These are phyloP conservation scores for Ophiobolus disseminans DNA, from an alignment of 2,329 filamentous ascomycete genomes.

Conservation along the genomic window DNA sequence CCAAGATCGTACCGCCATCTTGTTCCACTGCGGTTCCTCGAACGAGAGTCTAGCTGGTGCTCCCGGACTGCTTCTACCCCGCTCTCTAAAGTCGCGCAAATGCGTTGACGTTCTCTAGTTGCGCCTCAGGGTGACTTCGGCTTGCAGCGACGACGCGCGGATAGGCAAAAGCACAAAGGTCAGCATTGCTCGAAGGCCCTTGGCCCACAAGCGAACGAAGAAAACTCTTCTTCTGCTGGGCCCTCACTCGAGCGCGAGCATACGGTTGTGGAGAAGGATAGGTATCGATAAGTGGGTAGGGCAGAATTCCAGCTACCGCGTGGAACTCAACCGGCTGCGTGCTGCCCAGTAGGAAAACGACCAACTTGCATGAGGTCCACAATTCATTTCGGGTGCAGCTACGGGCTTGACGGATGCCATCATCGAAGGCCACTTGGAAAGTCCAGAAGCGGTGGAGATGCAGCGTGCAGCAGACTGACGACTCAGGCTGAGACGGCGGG, in stretches of 20 bases:
- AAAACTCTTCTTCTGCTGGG: slow-evolving; percentile 33
- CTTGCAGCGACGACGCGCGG: slow-evolving; percentile 22
- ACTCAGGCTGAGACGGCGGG: slow-evolving; percentile 20
- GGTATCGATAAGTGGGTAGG: slow-evolving; percentile 47
- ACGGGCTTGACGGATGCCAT: slow-evolving; percentile 29
- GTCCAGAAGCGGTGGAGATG: slow-evolving; percentile 30
- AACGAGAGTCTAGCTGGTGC: slow-evolving; percentile 4
- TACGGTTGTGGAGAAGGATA: slow-evolving; percentile 34
- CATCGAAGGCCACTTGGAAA: slow-evolving; percentile 11
- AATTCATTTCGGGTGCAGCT: slow-evolving; percentile 43
- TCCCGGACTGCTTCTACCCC: slow-evolving; percentile 16
- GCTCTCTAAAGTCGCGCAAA: slow-evolving; percentile 4
- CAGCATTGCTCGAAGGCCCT: slow-evolving; percentile 7
- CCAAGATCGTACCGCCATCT: slow-evolving; percentile 4
- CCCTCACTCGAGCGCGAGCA: slow-evolving; percentile 23
- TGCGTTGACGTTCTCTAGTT: slow-evolving; percentile 20
- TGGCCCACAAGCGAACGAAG: slow-evolving; percentile 19
- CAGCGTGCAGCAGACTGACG: slow-evolving; percentile 21
- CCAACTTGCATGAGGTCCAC: slow-evolving; percentile 29
- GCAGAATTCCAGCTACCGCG: slow-evolving; percentile 34
- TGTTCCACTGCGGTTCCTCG: slow-evolving; percentile 19
- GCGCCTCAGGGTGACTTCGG: slow-evolving; percentile 7
- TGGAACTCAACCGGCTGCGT: slow-evolving; percentile 19
- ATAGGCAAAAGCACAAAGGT: slow-evolving; percentile 8
- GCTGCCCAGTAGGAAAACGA: slow-evolving; percentile 27